phyloP scores from a whole-genome alignment of 345 rosid species.

The Cardamine resedifolia region DNA sequence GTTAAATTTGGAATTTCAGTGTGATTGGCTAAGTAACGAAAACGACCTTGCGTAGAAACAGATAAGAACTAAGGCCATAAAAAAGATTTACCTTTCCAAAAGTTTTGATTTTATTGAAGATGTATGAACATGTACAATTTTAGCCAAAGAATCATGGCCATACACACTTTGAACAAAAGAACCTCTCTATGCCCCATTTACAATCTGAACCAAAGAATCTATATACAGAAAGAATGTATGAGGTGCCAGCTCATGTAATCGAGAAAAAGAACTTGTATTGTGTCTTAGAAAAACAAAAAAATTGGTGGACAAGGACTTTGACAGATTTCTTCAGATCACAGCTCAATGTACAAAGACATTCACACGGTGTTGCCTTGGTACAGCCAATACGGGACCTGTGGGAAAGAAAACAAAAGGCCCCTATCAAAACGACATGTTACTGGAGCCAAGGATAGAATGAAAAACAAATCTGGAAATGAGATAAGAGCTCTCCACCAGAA shows the following conservation, averaged over 20 bases:
- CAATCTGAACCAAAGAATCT: constrained; percentile 27
- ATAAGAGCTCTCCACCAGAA: constrained; percentile 3
- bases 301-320: constrained; percentile 42
- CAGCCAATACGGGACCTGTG: constrained; percentile 66
- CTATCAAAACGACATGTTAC: constrained; percentile 65
- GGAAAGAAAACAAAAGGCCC: constrained; percentile 50
- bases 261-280: neutral
- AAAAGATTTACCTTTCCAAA: neutral
- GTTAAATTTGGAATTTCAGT: neutral
- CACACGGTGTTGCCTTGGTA: constrained; percentile 60
- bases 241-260: constrained; percentile 4
- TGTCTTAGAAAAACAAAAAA: constrained; percentile 2
- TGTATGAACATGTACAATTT: neutral
- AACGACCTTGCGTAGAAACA: neutral
- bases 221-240: constrained; percentile 29
- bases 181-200: constrained; percentile 6
- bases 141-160: neutral
- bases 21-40: neutral
- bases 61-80: neutral
- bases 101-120: constrained; percentile 26
- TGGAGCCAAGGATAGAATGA: constrained; percentile 32
- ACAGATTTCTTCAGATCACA: constrained; percentile 45
- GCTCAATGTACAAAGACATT: constrained; percentile 63
- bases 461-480: constrained; percentile 10
- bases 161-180: constrained; percentile 14